Evolutionary conservation across 108 stramenopile genomes (phyloP), one percentile per base, ranked within the genome.

Genomic region (Hondaea fermentalgiana): DNA sequence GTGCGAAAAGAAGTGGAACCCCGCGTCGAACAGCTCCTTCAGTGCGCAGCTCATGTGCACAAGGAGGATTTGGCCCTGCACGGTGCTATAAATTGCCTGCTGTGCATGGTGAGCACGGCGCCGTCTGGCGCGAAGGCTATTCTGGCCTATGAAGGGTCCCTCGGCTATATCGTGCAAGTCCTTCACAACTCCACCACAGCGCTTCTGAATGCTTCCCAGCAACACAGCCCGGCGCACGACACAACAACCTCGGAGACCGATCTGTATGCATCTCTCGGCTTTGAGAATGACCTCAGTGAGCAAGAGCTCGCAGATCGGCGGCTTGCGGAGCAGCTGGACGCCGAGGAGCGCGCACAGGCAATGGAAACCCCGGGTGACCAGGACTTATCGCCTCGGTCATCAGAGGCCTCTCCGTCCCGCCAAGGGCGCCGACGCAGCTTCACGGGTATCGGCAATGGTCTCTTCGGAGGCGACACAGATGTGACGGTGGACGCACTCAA

Each of bases 71-170:
- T 83, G 17, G 45, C 45, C 10, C 25, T 83, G 19, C 76, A 83
- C 51, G 28, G 28, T 1, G 51, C 45, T 12, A 47, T 83, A 1
- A 53, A 47, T 23, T 47, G 23, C 51, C 76, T 83, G 12, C 6
- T 83, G n/a, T 83, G 76, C 76, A 83, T 83, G 76, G 76, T 83
- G 43, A 83, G 76, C 51, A 83, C 76, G 6, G 76, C 23, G 51
- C 51, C 76, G 1, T 47, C 76, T 0, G 76, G 76, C 49, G 76
- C 76, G 19, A 83, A 47, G 23, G 51, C 76, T 12, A 47, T 83
- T 47, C 76, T 83, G 19, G 51, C n/a, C 49, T 83, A 53, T 28
- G 76, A 83, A 23, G 76, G 76, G 0, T 53, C 76, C 19, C 28
- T 83, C n/a, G 76, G 76, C 23, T 83, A 83, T 3, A 53, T 83